phyloP scores from a whole-genome alignment of 2,329 filamentous ascomycete species.

The Ophiostoma sp. region DNA sequence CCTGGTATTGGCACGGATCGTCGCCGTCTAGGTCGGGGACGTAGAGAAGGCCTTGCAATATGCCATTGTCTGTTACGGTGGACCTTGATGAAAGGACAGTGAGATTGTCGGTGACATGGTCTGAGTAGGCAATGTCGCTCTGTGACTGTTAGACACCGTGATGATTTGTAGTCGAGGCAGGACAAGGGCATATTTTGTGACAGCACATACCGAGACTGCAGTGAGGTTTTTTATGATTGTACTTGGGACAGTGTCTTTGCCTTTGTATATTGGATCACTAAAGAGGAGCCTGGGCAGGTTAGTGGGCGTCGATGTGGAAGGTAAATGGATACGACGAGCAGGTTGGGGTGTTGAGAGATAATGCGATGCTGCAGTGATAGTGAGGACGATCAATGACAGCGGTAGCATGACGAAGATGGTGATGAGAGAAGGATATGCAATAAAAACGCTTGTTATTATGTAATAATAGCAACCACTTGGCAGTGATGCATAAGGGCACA shows the following conservation, averaged over 20 bases:
- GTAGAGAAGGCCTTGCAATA: constrained; percentile 76
- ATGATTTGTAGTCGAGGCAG: not conserved
- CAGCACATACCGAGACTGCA: constrained; percentile 46
- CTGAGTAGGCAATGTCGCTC: constrained; percentile 49
- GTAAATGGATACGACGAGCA: not conserved
- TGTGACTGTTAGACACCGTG: constrained; percentile 25
- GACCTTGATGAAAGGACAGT: constrained; percentile 70
- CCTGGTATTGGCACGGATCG: constrained; percentile 58
- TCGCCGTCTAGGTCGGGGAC: constrained; percentile 62
- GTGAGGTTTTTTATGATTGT: constrained; percentile 55
- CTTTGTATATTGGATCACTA: constrained; percentile 53
- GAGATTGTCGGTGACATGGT: constrained; percentile 53
- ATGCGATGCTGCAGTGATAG: not conserved
- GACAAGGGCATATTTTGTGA: not conserved
- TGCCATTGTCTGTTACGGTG: constrained; percentile 52
- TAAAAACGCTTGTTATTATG: not conserved
- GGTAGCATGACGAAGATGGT: not conserved
- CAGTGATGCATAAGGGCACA: not conserved
- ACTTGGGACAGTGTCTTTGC: constrained; percentile 46
- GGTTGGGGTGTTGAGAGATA: no score
- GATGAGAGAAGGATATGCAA: not conserved
- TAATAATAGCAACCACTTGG: not conserved
- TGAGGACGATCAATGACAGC: not conserved
- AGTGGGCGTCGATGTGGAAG: not conserved
- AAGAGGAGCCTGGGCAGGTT: constrained; percentile 47